Conservation (phyloP, 2,329 filamentous ascomycete genomes). For the Rugonectria rugulosa region DNA sequence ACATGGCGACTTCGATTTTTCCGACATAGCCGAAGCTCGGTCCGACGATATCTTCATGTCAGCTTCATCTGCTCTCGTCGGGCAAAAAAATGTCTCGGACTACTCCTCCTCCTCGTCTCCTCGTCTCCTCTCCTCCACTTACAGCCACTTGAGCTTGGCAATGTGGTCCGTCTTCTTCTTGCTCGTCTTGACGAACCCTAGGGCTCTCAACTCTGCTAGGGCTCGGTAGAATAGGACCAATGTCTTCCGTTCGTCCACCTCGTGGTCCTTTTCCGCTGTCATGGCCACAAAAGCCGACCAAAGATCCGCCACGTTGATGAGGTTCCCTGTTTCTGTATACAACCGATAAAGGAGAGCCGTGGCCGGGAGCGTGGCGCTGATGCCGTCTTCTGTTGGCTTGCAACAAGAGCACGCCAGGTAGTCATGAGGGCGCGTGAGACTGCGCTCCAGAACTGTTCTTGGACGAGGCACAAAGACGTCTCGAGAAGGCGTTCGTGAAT, state of each 20-base stretch:
- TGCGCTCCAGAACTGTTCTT: constrained; percentile 74
- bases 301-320: constrained; percentile 82
- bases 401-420: constrained; percentile 81
- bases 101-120: constrained; percentile 5
- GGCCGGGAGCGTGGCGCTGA: constrained; percentile 70
- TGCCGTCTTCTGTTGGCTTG: constrained; percentile 53
- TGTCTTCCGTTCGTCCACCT: constrained; percentile 59
- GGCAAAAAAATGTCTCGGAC: background rate
- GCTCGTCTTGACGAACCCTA: constrained; percentile 89
- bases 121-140: constrained; percentile 1
- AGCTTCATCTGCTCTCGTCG: too few relatives aligned
- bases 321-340: constrained; percentile 77
- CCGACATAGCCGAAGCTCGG: constrained; percentile 9
- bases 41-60: too few relatives aligned
- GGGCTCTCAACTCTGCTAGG: constrained; percentile 81
- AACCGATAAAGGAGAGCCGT: constrained; percentile 80
- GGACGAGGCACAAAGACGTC: constrained; percentile 80
- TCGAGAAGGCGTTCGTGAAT: constrained; percentile 71
- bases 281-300: constrained; percentile 79
- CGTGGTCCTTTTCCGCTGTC: constrained; percentile 51
- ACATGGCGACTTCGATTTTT: constrained; percentile 1
- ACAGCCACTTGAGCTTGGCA: constrained; percentile 84
- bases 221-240: constrained; percentile 85
- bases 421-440: constrained; percentile 75
- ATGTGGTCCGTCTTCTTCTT: constrained; percentile 93